Conservation (phyloP, 257 asterid genomes). For the Orobanche coerulescens region DNA sequence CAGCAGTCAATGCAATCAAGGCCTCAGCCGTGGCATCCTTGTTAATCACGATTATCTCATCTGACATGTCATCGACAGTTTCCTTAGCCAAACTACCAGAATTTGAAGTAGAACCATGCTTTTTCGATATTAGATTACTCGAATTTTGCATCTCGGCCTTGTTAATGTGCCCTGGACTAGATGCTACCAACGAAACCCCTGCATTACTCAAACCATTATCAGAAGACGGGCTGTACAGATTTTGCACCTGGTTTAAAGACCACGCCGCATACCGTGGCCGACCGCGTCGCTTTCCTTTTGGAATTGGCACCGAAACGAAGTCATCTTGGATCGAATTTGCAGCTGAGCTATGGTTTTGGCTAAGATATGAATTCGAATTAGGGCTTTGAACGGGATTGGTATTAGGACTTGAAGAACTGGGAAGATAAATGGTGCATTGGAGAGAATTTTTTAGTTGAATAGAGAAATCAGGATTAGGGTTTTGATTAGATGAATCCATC, state of each 20-base stretch:
- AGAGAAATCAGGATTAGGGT: slow-evolving; percentile 33
- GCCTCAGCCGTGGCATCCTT: slow-evolving; percentile 90
- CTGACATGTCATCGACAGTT: slow-evolving; percentile 44
- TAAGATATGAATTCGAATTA: slow-evolving; percentile 22
- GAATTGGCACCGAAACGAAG: slow-evolving; percentile 40
- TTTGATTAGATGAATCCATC: slow-evolving; percentile 50
- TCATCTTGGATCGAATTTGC: slow-evolving; percentile 30
- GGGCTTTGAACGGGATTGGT: slow-evolving; percentile 23
- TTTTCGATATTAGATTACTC: slow-evolving; percentile 21
- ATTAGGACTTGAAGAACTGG: slow-evolving; percentile 29
- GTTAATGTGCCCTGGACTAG: slow-evolving; percentile 32
- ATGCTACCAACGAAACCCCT: slow-evolving; percentile 29
- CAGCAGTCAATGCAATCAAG: slow-evolving; percentile 73
- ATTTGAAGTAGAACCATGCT: slow-evolving; percentile 21
- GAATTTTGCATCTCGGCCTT: slow-evolving; percentile 30
- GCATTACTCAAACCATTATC: slow-evolving; percentile 23
- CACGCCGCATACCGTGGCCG: slow-evolving; percentile 50
- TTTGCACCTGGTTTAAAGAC: slow-evolving; percentile 40
- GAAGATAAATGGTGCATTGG: slow-evolving; percentile 44
- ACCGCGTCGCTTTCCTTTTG: slow-evolving; percentile 70
- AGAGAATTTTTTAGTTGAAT: slow-evolving; percentile 38
- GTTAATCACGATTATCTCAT: slow-evolving; percentile 89
- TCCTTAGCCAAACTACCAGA: slow-evolving; percentile 20
- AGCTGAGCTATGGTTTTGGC: slow-evolving; percentile 26
- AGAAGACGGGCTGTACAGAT: slow-evolving; percentile 25